phyloP scores from a whole-genome alignment of 192 early-diverging fungal genomes.

The Linnemannia exigua region DNA sequence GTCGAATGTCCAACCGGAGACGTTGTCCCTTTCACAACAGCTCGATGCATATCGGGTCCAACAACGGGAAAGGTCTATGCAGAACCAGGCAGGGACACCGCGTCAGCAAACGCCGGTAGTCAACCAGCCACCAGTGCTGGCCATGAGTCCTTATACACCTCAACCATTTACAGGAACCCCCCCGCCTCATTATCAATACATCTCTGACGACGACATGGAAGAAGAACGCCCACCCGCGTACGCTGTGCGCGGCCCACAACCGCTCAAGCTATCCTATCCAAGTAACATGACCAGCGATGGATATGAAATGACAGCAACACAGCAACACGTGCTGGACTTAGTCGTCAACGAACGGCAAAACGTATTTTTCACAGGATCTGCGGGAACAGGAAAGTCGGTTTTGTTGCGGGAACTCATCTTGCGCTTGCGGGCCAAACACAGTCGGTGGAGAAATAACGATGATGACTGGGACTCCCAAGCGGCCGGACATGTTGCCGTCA shows the following conservation, averaged over 20 bases:
- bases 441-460: not conserved
- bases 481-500: constrained; percentile 58
- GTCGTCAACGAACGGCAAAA: constrained; percentile 55
- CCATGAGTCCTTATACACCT: not conserved
- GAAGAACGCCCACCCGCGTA: not conserved
- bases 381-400: constrained; percentile 63
- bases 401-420: constrained; percentile 58
- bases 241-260: not conserved
- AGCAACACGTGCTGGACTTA: constrained; percentile 39
- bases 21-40: not conserved
- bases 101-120: not conserved
- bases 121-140: not conserved
- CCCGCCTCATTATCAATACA: not conserved
- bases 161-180: not conserved
- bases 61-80: not conserved
- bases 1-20: too few species aligned
- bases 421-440: constrained; percentile 22
- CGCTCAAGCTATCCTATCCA: not conserved
- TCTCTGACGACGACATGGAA: not conserved
- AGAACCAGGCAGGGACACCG: not conserved
- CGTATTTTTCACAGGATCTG: constrained; percentile 73
- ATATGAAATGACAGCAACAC: constrained; percentile 29
- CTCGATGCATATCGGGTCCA: not conserved
- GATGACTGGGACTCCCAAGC: constrained; percentile 26
- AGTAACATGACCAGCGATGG: constrained; percentile 5